phyloP scores from a whole-genome alignment of 345 rosid species.

The Odontarrhena argentea region DNA sequence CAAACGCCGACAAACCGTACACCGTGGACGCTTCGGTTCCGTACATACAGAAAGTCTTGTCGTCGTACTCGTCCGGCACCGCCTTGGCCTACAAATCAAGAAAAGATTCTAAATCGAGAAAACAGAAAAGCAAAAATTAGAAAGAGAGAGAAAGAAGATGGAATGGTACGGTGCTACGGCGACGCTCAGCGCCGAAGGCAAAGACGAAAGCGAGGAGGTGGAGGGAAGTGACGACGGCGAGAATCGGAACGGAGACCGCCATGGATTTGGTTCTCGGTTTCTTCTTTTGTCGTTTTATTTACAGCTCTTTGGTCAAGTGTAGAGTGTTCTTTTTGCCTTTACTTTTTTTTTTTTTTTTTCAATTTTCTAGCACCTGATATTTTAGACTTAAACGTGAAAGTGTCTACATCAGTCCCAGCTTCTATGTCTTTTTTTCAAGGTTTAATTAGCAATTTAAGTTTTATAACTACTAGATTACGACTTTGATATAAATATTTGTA shows the following conservation, averaged over 20 bases:
- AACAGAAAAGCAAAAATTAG: not conserved
- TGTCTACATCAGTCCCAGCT: constrained; percentile 23
- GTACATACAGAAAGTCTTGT: constrained; percentile 68
- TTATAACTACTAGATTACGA: no score
- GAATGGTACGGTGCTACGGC: constrained; percentile 78
- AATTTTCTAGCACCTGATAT: not conserved
- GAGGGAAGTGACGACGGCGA: constrained; percentile 60
- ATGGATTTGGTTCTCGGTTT: constrained; percentile 36
- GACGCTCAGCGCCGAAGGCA: constrained; percentile 94
- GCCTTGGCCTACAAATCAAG: constrained; percentile 53
- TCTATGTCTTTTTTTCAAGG: not conserved
- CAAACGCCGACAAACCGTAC: constrained; percentile 84
- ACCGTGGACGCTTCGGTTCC: constrained; percentile 76
- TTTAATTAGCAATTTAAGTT: not conserved
- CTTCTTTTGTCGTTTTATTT: constrained; percentile 26
- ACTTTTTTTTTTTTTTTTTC: not conserved
- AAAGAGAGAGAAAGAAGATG: constrained; percentile 1
- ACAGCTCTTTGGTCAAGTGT: constrained; percentile 24
- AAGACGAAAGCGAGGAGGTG: constrained; percentile 89
- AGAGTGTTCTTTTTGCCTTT: constrained; percentile 16
- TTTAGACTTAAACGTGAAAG: not conserved
- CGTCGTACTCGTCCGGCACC: constrained; percentile 79
- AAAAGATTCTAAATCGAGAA: not conserved
- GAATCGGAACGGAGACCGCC: constrained; percentile 70
- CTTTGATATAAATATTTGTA: no score